Percentiles rank a stretch among this genome's conserved stretches.
phyloP scores from a whole-genome alignment of 2,329 filamentous ascomycete genomes.

The Ceratocystis huliohia region DNA sequence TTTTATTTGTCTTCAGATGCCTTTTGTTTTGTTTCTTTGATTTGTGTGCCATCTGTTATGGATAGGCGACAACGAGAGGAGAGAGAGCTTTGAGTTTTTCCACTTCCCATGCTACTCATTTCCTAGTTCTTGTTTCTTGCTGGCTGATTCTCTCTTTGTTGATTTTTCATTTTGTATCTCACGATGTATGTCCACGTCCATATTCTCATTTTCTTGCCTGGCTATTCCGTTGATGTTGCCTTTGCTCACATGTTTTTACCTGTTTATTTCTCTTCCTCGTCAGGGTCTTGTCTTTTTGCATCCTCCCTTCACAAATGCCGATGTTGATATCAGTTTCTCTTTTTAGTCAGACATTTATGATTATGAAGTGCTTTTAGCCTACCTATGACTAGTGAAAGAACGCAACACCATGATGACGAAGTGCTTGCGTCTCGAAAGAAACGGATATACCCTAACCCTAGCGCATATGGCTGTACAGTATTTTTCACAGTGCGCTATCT shows the following conservation, averaged over 20 bases:
- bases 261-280: not conserved
- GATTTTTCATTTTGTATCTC: not conserved
- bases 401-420: too few species aligned
- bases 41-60: not conserved
- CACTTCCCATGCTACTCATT: not conserved
- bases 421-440: too few species aligned
- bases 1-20: not conserved
- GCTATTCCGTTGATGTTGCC: not conserved
- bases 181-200: not conserved
- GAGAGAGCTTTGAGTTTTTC: not conserved
- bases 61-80: not conserved
- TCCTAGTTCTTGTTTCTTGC: not conserved
- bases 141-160: not conserved
- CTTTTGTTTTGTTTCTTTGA: slow-evolving; percentile 4
- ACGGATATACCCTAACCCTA: not conserved
- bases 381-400: too few species aligned
- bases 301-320: not conserved
- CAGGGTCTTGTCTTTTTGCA: not conserved
- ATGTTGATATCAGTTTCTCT: not conserved
- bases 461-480: not conserved
- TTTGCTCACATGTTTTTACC: not conserved
- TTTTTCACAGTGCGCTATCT: not conserved
- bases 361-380: not conserved
- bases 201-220: not conserved
- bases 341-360: not conserved